Evolutionary conservation across 257 asterid genomes (phyloP), one percentile per base, ranked within the genome.

Genomic region (Gentiana straminea): DNA sequence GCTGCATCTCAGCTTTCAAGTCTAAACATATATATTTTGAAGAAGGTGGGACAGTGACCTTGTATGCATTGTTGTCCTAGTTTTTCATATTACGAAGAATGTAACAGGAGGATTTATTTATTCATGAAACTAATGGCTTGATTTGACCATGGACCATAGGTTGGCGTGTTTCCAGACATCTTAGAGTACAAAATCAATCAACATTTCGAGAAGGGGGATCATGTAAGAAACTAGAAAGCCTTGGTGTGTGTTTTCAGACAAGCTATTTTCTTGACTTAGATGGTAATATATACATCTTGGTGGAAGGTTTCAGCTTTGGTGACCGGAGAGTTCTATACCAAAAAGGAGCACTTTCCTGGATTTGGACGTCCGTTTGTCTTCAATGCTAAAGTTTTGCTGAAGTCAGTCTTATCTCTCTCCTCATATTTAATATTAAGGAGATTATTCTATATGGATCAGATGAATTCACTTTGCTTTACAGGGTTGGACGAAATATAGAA

Each of bases 301-400:
- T 73, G 80, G 67, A 84, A 91, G 98, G 86, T 92, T 81, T 92
- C 99, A 80, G 94, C 99, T 60, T 35, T 88, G 89, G 89, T 92
- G 74, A 92, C 99, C 6, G 95, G 90, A 57, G 95, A 85, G 61
- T 88, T 85, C 79, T 92, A 92, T 65, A 88, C 83, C 57, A 88
- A 81, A 70, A 88, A 70, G 75, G 99, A 88, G 80, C 97, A 92
- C 77, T 92, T 92, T 75, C 97, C 95, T 34, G 97, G 97, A 69
- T 92, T 92, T 34, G 97, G 95, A 54, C 87, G 97, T 59, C 99
- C 95, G 48, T 88, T 78, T 58, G 91, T 86, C 60, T 81, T 83
- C 57, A 85, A 85, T 51, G 90, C 97, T 13, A 75, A 88, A 82
- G 75, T 88, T 73, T 13, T 92, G 61, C 78, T 77, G 61, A 88